Percentiles rank a stretch among this genome's conserved stretches.
These are phyloP conservation scores for Paracoccidioides brasiliensis DNA, from an alignment of 2,329 filamentous ascomycete species.

Conservation along the genomic window DNA sequence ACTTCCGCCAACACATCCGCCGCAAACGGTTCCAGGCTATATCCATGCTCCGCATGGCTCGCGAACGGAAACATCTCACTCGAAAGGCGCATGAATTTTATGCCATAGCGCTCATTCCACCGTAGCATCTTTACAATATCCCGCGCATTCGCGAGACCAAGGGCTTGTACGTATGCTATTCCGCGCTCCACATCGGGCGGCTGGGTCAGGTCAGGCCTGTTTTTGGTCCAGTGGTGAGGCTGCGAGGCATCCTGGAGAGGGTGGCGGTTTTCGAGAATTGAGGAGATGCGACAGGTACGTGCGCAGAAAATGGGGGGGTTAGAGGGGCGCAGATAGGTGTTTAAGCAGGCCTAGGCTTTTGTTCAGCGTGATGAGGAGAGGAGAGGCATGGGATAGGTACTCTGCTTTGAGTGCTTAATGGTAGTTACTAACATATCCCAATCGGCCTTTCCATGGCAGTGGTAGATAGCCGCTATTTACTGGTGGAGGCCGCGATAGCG, in stretches of 20 bases:
- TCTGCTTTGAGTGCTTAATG: conserved; percentile 13
- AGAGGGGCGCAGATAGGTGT: conserved; percentile 74
- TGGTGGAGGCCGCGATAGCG: conserved; percentile 53
- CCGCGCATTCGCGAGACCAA: conserved; percentile 68
- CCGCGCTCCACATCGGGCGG: conserved; percentile 56
- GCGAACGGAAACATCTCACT: conserved; percentile 98
- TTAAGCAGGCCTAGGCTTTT: conserved; percentile 58
- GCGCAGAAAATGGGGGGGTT: conserved; percentile 82
- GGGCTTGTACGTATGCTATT: conserved; percentile 57
- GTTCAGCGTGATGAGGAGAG: neutral
- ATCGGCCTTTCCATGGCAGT: conserved; percentile 74
- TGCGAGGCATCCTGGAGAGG: conserved; percentile 62
- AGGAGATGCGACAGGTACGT: conserved; percentile 78
- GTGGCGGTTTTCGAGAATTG: conserved; percentile 78
- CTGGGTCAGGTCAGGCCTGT: conserved; percentile 64
- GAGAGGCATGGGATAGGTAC: no score
- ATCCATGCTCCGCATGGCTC: conserved; percentile 75
- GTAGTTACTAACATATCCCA: conserved; percentile 60
- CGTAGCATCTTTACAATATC: conserved; percentile 75
- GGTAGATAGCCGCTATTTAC: conserved; percentile 75
- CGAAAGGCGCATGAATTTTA: conserved; percentile 82
- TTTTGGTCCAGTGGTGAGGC: conserved; percentile 72
- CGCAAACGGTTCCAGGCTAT: conserved; percentile 72
- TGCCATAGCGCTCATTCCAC: conserved; percentile 87
- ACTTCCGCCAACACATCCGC: conserved; percentile 62